A percentile compares a stretch with the other conserved stretches of the same genome.
Conservation (phyloP, 2,329 filamentous ascomycete genomes). For the Trichoderma sp. region DNA sequence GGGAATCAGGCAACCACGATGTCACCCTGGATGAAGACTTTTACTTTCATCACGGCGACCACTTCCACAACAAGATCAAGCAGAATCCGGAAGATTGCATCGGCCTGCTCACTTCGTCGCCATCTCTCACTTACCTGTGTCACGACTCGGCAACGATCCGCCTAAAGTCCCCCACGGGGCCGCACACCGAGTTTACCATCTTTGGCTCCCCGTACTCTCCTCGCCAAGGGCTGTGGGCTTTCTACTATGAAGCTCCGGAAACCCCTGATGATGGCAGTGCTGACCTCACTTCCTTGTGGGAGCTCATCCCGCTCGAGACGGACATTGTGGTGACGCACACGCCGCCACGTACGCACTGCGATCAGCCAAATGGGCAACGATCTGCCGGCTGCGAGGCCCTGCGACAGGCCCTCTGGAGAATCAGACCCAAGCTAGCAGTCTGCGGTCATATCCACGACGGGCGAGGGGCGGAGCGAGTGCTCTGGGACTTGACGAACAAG, state of each 20-base stretch:
- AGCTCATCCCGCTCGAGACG: conserved; percentile 54
- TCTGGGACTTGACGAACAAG: conserved; percentile 50
- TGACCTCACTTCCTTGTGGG: conserved; percentile 50
- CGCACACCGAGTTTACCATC: conserved; percentile 58
- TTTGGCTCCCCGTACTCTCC: conserved; percentile 71
- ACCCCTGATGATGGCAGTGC: conserved; percentile 20
- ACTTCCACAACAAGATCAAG: conserved; percentile 54
- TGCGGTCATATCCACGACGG: conserved; percentile 72
- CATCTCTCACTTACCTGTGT: conserved; percentile 61
- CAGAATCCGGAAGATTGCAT: conserved; percentile 55
- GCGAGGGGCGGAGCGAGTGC: conserved; percentile 60
- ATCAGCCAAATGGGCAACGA: conserved; percentile 42
- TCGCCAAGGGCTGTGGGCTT: conserved; percentile 59
- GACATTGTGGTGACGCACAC: conserved; percentile 72
- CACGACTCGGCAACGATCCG: conserved; percentile 54
- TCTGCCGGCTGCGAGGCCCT: conserved; percentile 60
- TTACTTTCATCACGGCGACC: conserved; percentile 49
- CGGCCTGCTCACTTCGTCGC: conserved; percentile 50
- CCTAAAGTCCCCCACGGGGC: conserved; percentile 52
- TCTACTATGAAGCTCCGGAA: conserved; percentile 51
- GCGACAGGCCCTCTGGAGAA: conserved; percentile 52
- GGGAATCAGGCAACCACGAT: conserved; percentile 65
- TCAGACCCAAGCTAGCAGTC: conserved; percentile 62
- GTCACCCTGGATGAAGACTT: conserved; percentile 65
- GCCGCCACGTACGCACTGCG: conserved; percentile 59